Percentiles rank a stretch among this genome's conserved stretches.
Evolutionary conservation across 306 rosid species (phyloP).

Genomic region (Vigna unguiculata): DNA sequence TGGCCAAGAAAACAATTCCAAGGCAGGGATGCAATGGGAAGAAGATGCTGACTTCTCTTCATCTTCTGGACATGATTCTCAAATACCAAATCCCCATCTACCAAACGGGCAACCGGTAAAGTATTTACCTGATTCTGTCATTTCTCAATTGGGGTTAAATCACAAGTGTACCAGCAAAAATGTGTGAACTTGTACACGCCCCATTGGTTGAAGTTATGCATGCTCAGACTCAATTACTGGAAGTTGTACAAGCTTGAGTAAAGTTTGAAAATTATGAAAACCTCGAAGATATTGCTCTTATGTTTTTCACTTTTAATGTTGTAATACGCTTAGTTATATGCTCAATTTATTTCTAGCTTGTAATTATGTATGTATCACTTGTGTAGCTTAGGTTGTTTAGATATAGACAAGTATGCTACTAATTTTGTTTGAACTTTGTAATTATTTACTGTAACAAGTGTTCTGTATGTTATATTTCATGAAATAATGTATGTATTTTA

Average conservation of each 20-base stretch:
- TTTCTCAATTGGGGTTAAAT: background rate
- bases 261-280: constrained; percentile 22
- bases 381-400: background rate
- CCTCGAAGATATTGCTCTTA: background rate
- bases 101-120: constrained; percentile 76
- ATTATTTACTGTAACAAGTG: background rate
- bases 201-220: background rate
- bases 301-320: constrained; percentile 8
- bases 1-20: constrained; percentile 62
- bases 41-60: constrained; percentile 94
- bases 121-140: constrained; percentile 14
- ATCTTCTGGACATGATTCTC: constrained; percentile 91
- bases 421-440: constrained; percentile 17
- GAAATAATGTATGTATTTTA: background rate
- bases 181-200: background rate
- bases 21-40: constrained; percentile 74
- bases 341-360: background rate
- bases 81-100: constrained; percentile 72
- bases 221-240: background rate
- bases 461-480: constrained; percentile 2
- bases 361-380: background rate
- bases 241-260: background rate
- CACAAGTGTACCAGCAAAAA: background rate
- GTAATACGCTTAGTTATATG: background rate
- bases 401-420: constrained; percentile 5